phyloP scores from a whole-genome alignment of 805 yeast genomes.

The Metschnikowia borealis region DNA sequence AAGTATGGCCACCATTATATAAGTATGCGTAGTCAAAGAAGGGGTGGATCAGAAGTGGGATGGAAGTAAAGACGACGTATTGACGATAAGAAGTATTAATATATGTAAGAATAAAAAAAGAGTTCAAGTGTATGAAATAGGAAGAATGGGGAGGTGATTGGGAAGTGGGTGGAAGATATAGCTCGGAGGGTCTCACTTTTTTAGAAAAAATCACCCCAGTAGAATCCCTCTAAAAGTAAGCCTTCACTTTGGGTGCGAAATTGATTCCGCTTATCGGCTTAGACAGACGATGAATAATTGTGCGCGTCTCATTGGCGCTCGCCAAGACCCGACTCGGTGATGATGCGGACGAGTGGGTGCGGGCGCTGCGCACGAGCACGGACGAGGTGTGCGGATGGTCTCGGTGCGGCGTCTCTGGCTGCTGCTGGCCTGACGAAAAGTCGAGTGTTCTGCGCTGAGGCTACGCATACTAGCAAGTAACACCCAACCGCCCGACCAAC shows the following conservation, averaged over 20 bases:
- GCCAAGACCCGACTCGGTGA: conserved; percentile 11
- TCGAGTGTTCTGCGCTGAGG: no score
- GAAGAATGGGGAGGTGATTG: not conserved
- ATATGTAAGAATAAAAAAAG: no score
- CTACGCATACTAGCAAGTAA: no score
- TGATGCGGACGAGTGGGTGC: not conserved
- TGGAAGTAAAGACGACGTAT: not conserved
- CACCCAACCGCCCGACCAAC: no score
- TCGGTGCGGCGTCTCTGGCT: not conserved
- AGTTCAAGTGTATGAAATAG: not conserved
- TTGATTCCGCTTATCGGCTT: conserved; percentile 17
- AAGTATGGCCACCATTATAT: conserved; percentile 14
- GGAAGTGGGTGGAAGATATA: not conserved
- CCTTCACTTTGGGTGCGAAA: conserved; percentile 13
- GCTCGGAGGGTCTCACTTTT: not conserved
- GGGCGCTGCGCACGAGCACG: not conserved
- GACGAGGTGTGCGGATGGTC: not conserved
- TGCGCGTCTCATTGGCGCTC: conserved; percentile 13
- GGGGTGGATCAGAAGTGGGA: not conserved
- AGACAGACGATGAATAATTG: conserved; percentile 14
- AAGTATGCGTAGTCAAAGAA: not conserved
- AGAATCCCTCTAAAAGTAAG: not conserved
- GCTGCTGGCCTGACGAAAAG: no score
- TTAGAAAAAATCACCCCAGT: conserved; percentile 1
- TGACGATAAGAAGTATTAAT: no score